A percentile compares a stretch with the other conserved stretches of the same genome.
Evolutionary conservation across 78 protist species (phyloP).

Genomic region (Dictyostelium intermedium): DNA sequence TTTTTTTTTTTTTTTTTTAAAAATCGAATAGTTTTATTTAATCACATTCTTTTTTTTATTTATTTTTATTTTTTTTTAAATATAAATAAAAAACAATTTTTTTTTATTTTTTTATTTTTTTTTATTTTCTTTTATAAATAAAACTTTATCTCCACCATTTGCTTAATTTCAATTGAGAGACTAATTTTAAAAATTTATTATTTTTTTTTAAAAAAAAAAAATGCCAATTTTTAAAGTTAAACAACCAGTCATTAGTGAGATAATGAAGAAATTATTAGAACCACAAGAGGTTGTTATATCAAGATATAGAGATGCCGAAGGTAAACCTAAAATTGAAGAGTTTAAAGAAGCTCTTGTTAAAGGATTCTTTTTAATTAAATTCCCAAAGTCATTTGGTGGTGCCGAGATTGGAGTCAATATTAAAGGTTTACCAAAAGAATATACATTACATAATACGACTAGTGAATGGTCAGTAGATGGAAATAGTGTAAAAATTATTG

Average conservation of each 20-base stretch:
- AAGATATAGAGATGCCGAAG: constrained; percentile 38
- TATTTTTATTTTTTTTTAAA: background rate
- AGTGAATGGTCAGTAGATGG: constrained; percentile 5
- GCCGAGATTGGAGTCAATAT: constrained; percentile 43
- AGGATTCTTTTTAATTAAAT: constrained; percentile 72
- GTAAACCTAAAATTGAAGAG: constrained; percentile 15
- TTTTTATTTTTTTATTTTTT: background rate
- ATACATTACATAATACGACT: background rate
- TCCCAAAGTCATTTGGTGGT: constrained; percentile 70
- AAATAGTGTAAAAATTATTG: constrained; percentile 18
- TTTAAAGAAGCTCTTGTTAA: constrained; percentile 49
- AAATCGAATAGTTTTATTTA: too few species aligned
- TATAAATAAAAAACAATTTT: too few species aligned
- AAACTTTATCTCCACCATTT: background rate
- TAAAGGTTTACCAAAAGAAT: constrained; percentile 45
- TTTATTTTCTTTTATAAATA: background rate
- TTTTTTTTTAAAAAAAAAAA: background rate
- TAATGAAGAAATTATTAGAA: constrained; percentile 45
- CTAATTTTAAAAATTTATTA: background rate
- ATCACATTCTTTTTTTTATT: too few species aligned
- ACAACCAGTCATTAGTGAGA: constrained; percentile 36
- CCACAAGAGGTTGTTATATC: constrained; percentile 73
- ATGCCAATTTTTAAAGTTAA: constrained; percentile 4
- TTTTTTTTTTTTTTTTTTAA: background rate
- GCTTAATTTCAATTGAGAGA: background rate